These are phyloP conservation scores for Colletotrichum sp. DNA, from an alignment of 2,329 filamentous ascomycete genomes.

Conservation along the genomic window DNA sequence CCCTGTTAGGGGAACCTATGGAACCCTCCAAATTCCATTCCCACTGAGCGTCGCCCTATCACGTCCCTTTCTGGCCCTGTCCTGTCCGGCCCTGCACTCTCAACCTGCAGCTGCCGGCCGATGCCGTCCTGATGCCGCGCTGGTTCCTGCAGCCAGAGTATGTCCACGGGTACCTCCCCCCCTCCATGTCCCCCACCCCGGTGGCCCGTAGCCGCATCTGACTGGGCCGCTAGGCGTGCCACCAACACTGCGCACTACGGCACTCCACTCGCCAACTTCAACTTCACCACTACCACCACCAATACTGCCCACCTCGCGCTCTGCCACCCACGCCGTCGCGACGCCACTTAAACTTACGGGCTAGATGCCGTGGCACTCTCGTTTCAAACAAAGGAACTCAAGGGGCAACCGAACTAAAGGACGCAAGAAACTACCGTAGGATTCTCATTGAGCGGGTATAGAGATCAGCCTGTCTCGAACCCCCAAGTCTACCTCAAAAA, in stretches of 20 bases:
- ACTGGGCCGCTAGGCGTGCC: neutral
- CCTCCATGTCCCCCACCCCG: neutral
- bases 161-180: neutral
- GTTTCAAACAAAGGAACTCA: slow-evolving; percentile 7
- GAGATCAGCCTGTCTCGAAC: slow-evolving; percentile 1
- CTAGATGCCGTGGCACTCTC: neutral
- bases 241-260: neutral
- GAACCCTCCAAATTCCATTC: neutral
- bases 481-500: neutral
- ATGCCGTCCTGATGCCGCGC: neutral
- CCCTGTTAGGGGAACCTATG: neutral
- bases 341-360: neutral
- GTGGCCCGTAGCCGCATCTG: neutral
- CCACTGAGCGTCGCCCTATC: slow-evolving; percentile 9
- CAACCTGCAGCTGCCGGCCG: slow-evolving; percentile 1
- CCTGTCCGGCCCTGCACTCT: neutral
- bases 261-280: slow-evolving; percentile 2
- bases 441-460: neutral
- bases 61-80: neutral
- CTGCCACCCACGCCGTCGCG: neutral
- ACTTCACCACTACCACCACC: neutral
- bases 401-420: neutral
- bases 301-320: neutral
- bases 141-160: slow-evolving; percentile 1
- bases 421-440: neutral